phyloP scores from a whole-genome alignment of 805 yeast species.

The Dipodascus geniculatus region DNA sequence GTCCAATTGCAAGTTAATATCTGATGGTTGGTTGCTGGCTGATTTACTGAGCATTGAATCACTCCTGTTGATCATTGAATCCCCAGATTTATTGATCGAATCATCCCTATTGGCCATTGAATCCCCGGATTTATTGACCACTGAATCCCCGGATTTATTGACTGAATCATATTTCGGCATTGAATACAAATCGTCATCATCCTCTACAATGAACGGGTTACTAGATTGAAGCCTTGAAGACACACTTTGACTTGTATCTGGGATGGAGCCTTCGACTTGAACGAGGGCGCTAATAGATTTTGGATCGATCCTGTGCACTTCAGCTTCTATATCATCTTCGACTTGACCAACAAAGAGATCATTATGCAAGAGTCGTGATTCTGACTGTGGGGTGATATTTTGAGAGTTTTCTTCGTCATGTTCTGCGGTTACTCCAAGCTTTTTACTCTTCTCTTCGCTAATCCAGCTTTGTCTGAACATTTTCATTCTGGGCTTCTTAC shows the following conservation, averaged over 20 bases:
- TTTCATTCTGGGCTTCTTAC: conserved; percentile 5
- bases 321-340: background rate
- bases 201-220: background rate
- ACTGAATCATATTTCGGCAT: background rate
- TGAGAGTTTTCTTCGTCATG: conserved; percentile 2
- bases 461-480: conserved; percentile 9
- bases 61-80: too few relatives aligned
- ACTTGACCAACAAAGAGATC: background rate
- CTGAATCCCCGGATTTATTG: background rate
- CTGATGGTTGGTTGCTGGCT: too few relatives aligned
- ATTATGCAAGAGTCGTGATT: background rate
- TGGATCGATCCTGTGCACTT: background rate
- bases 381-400: too few relatives aligned
- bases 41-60: too few relatives aligned
- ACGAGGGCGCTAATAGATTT: background rate
- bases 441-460: conserved; percentile 6
- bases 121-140: background rate
- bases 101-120: too few relatives aligned
- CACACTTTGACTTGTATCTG: too few relatives aligned
- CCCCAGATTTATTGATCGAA: background rate
- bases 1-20: too few relatives aligned
- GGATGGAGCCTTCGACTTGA: too few relatives aligned
- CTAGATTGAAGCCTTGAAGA: background rate
- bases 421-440: background rate
- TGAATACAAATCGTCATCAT: background rate